Conservation (phyloP, 176 grass and related monocot species). For the Oryza meridionalis region DNA sequence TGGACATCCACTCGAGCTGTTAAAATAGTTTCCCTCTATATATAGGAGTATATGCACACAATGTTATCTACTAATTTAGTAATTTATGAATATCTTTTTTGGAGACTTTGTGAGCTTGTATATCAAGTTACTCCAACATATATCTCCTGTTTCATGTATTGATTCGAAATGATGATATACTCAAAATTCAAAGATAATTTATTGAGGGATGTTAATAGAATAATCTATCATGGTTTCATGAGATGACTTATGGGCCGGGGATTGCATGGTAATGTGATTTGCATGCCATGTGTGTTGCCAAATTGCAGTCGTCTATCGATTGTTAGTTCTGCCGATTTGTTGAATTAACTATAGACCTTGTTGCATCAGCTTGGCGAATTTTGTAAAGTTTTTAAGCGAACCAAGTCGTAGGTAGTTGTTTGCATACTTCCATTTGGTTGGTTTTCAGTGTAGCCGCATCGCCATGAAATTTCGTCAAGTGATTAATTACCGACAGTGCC, state of each 20-base stretch:
- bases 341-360: not conserved
- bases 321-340: conserved; percentile 6
- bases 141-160: too few relatives aligned
- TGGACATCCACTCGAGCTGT: too few relatives aligned
- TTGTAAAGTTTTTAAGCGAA: not conserved
- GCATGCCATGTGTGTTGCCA: conserved; percentile 24
- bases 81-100: too few relatives aligned
- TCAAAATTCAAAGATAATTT: not conserved
- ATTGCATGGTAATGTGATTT: too few relatives aligned
- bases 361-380: conserved; percentile 1
- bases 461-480: not conserved
- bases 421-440: conserved; percentile 45
- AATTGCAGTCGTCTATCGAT: conserved; percentile 18
- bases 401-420: conserved; percentile 15
- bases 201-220: not conserved
- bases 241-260: conserved; percentile 1
- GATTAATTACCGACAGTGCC: conserved; percentile 11
- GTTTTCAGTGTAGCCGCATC: conserved; percentile 18
- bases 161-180: not conserved
- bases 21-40: too few relatives aligned
- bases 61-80: too few relatives aligned
- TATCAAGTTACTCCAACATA: too few relatives aligned
- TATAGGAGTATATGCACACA: too few relatives aligned
- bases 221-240: not conserved
- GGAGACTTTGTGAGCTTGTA: too few relatives aligned